Evolutionary conservation across 768 basidiomycete species (phyloP).

Genomic region (Mycena venus): DNA sequence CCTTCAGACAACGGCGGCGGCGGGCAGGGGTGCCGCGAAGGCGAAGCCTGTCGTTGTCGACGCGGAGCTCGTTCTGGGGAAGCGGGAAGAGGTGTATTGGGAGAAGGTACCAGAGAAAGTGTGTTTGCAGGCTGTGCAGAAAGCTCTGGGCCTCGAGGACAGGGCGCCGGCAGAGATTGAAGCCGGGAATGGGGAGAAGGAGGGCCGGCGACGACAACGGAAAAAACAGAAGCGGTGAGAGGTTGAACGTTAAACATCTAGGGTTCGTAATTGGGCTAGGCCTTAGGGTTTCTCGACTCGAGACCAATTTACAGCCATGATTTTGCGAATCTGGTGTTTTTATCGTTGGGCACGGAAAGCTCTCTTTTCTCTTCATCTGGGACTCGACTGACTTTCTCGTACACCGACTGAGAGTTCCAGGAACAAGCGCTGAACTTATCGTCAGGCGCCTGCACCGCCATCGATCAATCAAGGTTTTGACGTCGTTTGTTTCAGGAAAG

Average conservation of each 20-base stretch:
- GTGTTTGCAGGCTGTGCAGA: constrained; percentile 69
- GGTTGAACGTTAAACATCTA: background rate
- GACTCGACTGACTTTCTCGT: no score
- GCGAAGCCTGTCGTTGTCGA: constrained; percentile 51
- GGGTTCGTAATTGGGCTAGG: background rate
- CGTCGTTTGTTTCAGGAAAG: no score
- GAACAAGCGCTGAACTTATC: no score
- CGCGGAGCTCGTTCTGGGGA: constrained; percentile 72
- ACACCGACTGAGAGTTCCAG: background rate
- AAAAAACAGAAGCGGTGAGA: constrained; percentile 23
- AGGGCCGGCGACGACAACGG: constrained; percentile 15
- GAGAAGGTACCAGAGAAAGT: constrained; percentile 83
- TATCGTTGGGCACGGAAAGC: background rate
- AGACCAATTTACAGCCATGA: background rate
- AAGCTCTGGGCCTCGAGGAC: constrained; percentile 44
- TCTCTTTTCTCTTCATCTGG: no score
- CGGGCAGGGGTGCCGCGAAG: constrained; percentile 14
- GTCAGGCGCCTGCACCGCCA: no score
- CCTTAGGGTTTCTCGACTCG: background rate
- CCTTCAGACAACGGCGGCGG: no score
- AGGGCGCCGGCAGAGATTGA: background rate
- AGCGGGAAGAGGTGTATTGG: constrained; percentile 82
- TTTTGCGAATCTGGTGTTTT: background rate
- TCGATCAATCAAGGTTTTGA: no score
- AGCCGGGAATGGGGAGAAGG: background rate